These are phyloP conservation scores for Forsythia viridissima DNA, from an alignment of 257 asterid genomes.

Conservation along the genomic window DNA sequence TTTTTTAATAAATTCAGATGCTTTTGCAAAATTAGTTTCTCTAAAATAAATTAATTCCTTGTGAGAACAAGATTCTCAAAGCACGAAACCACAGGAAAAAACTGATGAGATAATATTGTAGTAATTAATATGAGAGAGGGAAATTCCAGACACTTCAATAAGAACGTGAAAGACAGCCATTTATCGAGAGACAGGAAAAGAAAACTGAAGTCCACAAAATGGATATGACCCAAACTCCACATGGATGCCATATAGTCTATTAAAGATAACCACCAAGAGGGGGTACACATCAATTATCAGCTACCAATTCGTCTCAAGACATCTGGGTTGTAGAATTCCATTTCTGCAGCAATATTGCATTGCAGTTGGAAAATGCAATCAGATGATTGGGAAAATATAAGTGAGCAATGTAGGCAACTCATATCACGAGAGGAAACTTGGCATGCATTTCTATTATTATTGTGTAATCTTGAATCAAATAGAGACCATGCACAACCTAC, in stretches of 20 bases:
- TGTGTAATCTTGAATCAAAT: not conserved
- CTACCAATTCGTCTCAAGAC: not conserved
- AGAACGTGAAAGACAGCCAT: no score
- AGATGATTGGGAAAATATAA: not conserved
- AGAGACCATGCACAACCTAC: not conserved
- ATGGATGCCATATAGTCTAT: not conserved
- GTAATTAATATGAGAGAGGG: not conserved
- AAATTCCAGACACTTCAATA: no score
- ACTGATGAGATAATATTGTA: not conserved
- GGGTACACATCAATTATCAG: not conserved
- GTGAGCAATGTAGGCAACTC: not conserved
- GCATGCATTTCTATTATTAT: not conserved
- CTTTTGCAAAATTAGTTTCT: no score
- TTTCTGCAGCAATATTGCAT: not conserved
- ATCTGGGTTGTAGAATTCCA: not conserved
- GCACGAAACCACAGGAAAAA: not conserved
- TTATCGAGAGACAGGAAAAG: not conserved
- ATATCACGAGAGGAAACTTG: not conserved
- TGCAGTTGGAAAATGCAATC: not conserved
- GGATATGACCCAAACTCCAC: not conserved
- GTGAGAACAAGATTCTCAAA: not conserved
- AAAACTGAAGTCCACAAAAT: not conserved
- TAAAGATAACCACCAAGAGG: not conserved
- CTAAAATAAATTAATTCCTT: no score
- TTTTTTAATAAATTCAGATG: no score